These are phyloP conservation scores for Cicer yamashitae DNA, from an alignment of 306 rosid genomes.

Conservation along the genomic window DNA sequence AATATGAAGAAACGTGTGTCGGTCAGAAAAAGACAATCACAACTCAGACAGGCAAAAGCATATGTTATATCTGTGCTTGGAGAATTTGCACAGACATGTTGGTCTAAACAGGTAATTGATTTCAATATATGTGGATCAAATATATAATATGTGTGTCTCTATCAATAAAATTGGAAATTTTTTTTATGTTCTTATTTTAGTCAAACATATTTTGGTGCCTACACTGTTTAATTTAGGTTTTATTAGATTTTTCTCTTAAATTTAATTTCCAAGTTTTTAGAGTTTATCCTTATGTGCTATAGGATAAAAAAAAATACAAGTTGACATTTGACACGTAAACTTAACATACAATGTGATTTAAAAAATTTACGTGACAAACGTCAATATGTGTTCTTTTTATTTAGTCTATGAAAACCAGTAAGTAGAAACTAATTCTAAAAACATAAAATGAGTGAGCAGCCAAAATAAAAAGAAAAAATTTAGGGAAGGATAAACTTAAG, in stretches of 20 bases:
- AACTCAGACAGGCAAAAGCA: slow-evolving; percentile 84
- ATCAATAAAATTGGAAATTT: neutral
- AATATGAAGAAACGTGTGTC: slow-evolving; percentile 57
- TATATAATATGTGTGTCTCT: neutral
- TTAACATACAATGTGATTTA: neutral
- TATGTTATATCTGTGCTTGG: slow-evolving; percentile 87
- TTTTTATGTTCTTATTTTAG: neutral
- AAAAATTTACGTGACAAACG: neutral
- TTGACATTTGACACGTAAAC: neutral
- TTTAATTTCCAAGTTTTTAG: too few relatives aligned
- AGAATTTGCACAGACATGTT: slow-evolving; percentile 74
- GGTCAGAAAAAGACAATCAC: slow-evolving; percentile 54
- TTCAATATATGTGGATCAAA: slow-evolving; percentile 13
- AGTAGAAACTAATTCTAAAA: neutral
- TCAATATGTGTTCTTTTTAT: neutral
- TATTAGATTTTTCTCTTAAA: neutral
- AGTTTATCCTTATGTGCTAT: too few relatives aligned
- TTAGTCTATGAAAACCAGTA: neutral
- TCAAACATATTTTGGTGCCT: neutral
- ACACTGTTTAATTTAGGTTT: neutral
- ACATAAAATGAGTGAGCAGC: neutral
- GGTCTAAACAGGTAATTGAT: slow-evolving; percentile 71
- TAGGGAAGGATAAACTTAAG: neutral
- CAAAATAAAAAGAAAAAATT: neutral
- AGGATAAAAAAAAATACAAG: neutral